Conservation (phyloP, 1,284 basidiomycete genomes). For the Ganoderma meredithae region DNA sequence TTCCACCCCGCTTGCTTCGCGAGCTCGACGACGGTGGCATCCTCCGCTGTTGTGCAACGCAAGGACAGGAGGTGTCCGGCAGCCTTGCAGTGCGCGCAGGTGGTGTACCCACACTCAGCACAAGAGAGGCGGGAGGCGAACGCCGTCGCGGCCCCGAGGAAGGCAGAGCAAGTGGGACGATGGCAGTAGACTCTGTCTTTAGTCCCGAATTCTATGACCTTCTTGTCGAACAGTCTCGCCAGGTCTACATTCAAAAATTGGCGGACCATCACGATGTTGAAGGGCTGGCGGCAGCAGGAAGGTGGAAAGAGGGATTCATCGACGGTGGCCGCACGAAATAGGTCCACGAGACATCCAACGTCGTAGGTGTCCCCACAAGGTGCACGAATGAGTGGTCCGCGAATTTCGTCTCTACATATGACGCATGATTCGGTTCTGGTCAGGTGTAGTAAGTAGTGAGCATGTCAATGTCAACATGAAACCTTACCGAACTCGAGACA, state of each 20-base stretch:
- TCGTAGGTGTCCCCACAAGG: constrained; percentile 51
- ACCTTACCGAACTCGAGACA: constrained; percentile 13
- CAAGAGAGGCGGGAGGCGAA: constrained; percentile 40
- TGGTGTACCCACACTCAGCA: constrained; percentile 43
- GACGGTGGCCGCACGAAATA: constrained; percentile 46
- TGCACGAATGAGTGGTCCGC: constrained; percentile 35
- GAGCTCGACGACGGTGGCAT: constrained; percentile 50
- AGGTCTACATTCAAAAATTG: constrained; percentile 38
- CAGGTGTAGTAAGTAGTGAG: not conserved
- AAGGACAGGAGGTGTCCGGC: constrained; percentile 40
- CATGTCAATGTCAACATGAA: no score
- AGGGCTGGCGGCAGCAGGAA: constrained; percentile 48
- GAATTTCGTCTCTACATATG: constrained; percentile 43
- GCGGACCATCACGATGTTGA: constrained; percentile 39
- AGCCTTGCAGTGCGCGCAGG: constrained; percentile 55
- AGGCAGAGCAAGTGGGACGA: constrained; percentile 53
- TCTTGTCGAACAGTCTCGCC: constrained; percentile 38
- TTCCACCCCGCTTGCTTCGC: constrained; percentile 52
- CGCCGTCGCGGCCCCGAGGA: constrained; percentile 53
- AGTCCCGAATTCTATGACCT: constrained; percentile 47
- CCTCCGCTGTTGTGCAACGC: constrained; percentile 41
- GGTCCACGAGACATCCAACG: constrained; percentile 44
- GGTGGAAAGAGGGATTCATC: constrained; percentile 55
- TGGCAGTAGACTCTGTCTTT: constrained; percentile 51
- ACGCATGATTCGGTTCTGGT: constrained; percentile 35